Conservation (phyloP, 2,329 filamentous ascomycete species). For the Phialocephala subalpina region DNA sequence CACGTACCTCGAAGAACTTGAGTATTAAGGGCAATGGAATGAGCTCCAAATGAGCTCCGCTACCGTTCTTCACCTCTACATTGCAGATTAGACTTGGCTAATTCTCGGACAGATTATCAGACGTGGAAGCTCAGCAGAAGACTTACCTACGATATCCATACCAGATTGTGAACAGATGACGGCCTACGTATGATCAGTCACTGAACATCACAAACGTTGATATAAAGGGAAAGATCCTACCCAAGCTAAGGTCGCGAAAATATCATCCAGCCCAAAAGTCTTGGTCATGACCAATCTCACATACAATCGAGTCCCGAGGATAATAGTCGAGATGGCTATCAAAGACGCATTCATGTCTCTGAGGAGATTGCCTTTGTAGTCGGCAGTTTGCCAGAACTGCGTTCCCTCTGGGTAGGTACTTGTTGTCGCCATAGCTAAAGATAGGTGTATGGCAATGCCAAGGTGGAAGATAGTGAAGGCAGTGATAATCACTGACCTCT, state of each 20-base stretch:
- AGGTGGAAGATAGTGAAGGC: not conserved
- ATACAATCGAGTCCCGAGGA: slow-evolving; percentile 41
- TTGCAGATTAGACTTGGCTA: not conserved
- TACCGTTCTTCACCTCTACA: slow-evolving; percentile 11
- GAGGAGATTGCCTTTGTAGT: slow-evolving; percentile 25
- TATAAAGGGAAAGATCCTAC: slow-evolving; percentile 25
- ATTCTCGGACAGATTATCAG: slow-evolving; percentile 6
- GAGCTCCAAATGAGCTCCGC: slow-evolving; percentile 13
- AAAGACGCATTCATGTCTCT: slow-evolving; percentile 35
- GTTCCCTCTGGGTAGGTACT: slow-evolving; percentile 4
- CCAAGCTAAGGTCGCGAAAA: slow-evolving; percentile 39
- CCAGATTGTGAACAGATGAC: slow-evolving; percentile 9
- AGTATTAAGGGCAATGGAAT: slow-evolving; percentile 6
- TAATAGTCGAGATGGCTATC: slow-evolving; percentile 42
- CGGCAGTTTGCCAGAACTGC: slow-evolving; percentile 12
- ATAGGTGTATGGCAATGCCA: not conserved
- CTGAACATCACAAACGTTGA: not conserved
- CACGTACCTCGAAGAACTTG: slow-evolving; percentile 17
- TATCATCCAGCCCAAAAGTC: slow-evolving; percentile 44
- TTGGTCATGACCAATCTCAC: slow-evolving; percentile 44
- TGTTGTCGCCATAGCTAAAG: not conserved
- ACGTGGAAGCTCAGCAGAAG: not conserved
- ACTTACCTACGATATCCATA: slow-evolving; percentile 19
- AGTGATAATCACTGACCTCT: too few species aligned
- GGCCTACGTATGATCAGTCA: slow-evolving; percentile 9